Base-by-base conservation (phyloP, 371 early-diverging fungal genomes). In the Rhizopus arrhizus region DNA sequence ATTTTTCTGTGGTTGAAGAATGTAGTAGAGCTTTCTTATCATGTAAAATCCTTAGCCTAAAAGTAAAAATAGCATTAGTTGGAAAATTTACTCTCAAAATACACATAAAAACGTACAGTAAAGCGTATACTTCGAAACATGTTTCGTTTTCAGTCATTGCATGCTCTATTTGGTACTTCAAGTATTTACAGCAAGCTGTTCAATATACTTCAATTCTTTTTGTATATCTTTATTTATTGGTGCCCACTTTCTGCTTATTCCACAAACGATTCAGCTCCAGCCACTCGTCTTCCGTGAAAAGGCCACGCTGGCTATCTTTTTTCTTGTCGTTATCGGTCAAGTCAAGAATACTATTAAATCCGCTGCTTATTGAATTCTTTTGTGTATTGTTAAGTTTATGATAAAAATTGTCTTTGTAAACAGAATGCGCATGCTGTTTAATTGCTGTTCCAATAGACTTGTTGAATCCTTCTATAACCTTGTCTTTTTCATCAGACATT, bases 121-220 rank as follows among this genome's bases (percentile, higher is more conserved):
- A 43, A 31, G 56, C n/a, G 33, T 56, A 56, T 12, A 56, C 46
- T 45, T 56, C n/a, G 32, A 43, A 56, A 22, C 13, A 45, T 15
- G 31, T 33, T 43, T 56, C 56, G 6, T 56, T 33, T 3, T 7
- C 31, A 32, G 38, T 56, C 7, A 56, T 41, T 13, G 56, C 56
- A 46, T 56, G 33, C 31, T 42, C 15, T 2, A 12, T 16, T 43
- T 56, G 56, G 3, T 32, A 12, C 13, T 40, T 16, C 31, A 56
- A 45, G 45, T n/a, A 5, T 45, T 45, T 45, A n/a, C n/a, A n/a
- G 45, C 16, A 5, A 45, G 45, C 5, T 16, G 5, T 16, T 45
- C 16, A n/a, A 45, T 45, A 5, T 9, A 8, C 13, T 45, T 45
- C 36, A 45, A 45, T 45, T 45, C 13, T n/a, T 45, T 45, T 5